Conservation (phyloP, 208 protist species). For the Tritrichomonas musculus region DNA sequence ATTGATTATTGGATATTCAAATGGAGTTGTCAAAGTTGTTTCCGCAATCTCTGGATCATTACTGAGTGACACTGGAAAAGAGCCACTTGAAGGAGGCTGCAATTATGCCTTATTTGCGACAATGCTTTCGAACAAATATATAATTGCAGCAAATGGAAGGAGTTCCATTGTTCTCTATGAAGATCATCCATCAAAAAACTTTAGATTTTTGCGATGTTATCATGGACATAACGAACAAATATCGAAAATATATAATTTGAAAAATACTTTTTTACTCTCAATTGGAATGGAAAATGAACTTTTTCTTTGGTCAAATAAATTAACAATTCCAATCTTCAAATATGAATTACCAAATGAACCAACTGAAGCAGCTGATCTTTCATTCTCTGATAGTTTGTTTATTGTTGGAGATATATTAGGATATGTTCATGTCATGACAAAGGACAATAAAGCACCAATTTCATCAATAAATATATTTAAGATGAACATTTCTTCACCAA, state of each 20-base stretch:
- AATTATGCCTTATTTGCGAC: not conserved
- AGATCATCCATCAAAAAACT: not conserved
- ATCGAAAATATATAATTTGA: not conserved
- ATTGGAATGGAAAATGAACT: not conserved
- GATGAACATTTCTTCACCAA: not conserved
- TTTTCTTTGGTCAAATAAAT: not conserved
- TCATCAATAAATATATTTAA: not conserved
- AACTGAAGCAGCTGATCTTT: not conserved
- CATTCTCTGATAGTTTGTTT: not conserved
- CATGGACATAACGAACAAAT: not conserved
- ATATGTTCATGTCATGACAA: not conserved
- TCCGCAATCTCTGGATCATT: not conserved
- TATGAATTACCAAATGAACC: not conserved
- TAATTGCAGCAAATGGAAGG: not conserved
- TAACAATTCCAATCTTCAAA: not conserved
- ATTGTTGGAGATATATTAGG: not conserved
- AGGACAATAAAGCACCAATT: not conserved
- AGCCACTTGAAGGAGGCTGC: not conserved
- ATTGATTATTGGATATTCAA: not conserved
- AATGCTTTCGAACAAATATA: not conserved
- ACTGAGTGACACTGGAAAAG: not conserved
- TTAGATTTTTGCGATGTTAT: not conserved
- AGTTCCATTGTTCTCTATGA: not conserved
- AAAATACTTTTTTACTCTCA: not conserved
- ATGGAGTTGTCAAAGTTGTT: not conserved